These are phyloP conservation scores for Nowakowskiella sp. DNA, from an alignment of 192 early-diverging fungal genomes.

Conservation along the genomic window DNA sequence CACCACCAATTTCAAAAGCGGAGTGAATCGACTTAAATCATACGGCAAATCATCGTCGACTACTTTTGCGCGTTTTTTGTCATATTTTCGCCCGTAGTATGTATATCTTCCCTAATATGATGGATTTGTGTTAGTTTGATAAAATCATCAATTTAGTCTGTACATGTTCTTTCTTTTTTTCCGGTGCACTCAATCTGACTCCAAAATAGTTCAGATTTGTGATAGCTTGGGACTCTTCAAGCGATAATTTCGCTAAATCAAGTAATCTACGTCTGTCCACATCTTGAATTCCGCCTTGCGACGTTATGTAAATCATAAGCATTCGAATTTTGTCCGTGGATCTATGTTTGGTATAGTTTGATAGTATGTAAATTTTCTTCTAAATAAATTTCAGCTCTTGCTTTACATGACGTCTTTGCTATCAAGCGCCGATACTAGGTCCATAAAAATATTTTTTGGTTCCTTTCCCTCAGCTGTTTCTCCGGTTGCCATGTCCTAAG, in stretches of 20 bases:
- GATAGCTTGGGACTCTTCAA: slow-evolving; percentile 72
- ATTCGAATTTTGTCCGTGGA: slow-evolving; percentile 65
- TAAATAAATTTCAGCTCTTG: neutral
- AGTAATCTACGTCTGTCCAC: slow-evolving; percentile 62
- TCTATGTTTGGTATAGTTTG: too few relatives aligned
- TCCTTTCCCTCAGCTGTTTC: slow-evolving; percentile 62
- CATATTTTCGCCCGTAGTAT: slow-evolving; percentile 39
- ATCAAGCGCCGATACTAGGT: slow-evolving; percentile 71
- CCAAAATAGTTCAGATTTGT: slow-evolving; percentile 64
- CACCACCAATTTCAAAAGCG: slow-evolving; percentile 60
- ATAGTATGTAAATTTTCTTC: neutral
- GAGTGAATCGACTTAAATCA: slow-evolving; percentile 71
- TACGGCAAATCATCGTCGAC: slow-evolving; percentile 55
- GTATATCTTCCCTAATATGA: slow-evolving; percentile 24
- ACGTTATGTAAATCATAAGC: slow-evolving; percentile 74
- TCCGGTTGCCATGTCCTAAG: slow-evolving; percentile 67
- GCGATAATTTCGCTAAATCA: slow-evolving; percentile 57
- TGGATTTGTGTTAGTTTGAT: neutral
- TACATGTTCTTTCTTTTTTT: slow-evolving; percentile 44
- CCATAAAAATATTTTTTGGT: slow-evolving; percentile 60
- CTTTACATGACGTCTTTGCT: slow-evolving; percentile 50
- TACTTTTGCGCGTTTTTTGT: slow-evolving; percentile 39
- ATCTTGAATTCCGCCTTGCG: slow-evolving; percentile 66
- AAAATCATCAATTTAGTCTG: slow-evolving; percentile 1
- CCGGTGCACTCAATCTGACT: slow-evolving; percentile 40